Conservation (phyloP, 306 rosid genomes). For the Malus asiatica region DNA sequence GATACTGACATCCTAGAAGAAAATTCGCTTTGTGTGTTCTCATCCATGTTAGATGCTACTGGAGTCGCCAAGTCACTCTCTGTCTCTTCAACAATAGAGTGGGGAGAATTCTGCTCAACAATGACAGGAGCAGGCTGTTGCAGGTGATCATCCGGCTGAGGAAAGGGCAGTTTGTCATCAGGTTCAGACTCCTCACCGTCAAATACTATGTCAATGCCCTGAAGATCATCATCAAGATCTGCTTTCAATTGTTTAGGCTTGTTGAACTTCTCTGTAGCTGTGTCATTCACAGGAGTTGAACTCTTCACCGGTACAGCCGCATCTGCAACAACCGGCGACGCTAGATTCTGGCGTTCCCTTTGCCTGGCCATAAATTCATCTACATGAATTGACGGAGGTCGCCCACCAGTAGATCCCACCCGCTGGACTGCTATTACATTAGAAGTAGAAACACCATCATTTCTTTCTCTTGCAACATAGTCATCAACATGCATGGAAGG, state of each 20-base stretch:
- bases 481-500: constrained; percentile 99
- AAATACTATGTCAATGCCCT: constrained; percentile 91
- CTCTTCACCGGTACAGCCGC: constrained; percentile 49
- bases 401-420: constrained; percentile 83
- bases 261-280: constrained; percentile 58
- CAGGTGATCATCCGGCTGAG: constrained; percentile 79
- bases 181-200: constrained; percentile 90
- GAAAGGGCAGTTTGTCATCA: constrained; percentile 89
- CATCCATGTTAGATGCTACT: constrained; percentile 60
- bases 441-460: constrained; percentile 61
- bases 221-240: constrained; percentile 91
- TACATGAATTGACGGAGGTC: constrained; percentile 97
- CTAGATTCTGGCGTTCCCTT: constrained; percentile 93
- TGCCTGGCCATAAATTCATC: constrained; percentile 98
- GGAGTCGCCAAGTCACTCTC: constrained; percentile 79
- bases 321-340: constrained; percentile 65
- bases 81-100: constrained; percentile 91
- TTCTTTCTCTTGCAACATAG: constrained; percentile 94
- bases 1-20: constrained; percentile 90
- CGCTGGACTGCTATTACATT: constrained; percentile 79
- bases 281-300: constrained; percentile 41
- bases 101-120: constrained; percentile 84
- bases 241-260: constrained; percentile 75
- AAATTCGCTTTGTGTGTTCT: constrained; percentile 70
- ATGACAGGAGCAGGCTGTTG: constrained; percentile 71